Conservation (phyloP, 495 filamentous ascomycete genomes). For the Talaromyces trachyspermus region DNA sequence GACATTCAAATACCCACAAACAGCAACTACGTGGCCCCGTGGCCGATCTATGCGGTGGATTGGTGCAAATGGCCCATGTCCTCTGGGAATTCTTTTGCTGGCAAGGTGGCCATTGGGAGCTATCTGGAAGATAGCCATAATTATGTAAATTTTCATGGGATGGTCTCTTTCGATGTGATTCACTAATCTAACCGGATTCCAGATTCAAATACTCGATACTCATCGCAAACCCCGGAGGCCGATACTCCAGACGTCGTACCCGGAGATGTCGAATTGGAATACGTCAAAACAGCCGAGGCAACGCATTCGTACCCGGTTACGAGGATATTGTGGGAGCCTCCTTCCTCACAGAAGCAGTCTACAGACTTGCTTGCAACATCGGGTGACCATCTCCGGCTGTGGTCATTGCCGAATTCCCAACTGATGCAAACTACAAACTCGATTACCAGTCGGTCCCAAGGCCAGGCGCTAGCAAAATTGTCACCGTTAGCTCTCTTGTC, state of each 20-base stretch:
- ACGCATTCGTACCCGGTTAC: constrained; percentile 98
- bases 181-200: constrained; percentile 12
- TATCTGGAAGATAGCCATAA: constrained; percentile 98
- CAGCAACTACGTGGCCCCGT: constrained; percentile 90
- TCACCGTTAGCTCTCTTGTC: constrained; percentile 90
- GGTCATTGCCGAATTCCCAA: constrained; percentile 67
- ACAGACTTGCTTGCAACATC: constrained; percentile 96
- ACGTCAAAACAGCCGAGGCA: constrained; percentile 91
- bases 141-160: constrained; percentile 60
- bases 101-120: constrained; percentile 91
- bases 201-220: constrained; percentile 98
- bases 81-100: constrained; percentile 60
- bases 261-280: constrained; percentile 74
- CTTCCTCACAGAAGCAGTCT: constrained; percentile 91
- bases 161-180: not conserved
- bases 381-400: constrained; percentile 90
- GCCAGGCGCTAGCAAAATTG: constrained; percentile 69
- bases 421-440: constrained; percentile 52
- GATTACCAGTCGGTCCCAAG: constrained; percentile 58
- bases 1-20: constrained; percentile 52
- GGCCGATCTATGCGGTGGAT: constrained; percentile 93
- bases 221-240: constrained; percentile 60
- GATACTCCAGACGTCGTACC: constrained; percentile 59
- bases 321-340: constrained; percentile 92
- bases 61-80: constrained; percentile 98